Evolutionary conservation across 306 rosid genomes (phyloP), one percentile per base, ranked within the genome.

Genomic region (Ormosia semicastrata): DNA sequence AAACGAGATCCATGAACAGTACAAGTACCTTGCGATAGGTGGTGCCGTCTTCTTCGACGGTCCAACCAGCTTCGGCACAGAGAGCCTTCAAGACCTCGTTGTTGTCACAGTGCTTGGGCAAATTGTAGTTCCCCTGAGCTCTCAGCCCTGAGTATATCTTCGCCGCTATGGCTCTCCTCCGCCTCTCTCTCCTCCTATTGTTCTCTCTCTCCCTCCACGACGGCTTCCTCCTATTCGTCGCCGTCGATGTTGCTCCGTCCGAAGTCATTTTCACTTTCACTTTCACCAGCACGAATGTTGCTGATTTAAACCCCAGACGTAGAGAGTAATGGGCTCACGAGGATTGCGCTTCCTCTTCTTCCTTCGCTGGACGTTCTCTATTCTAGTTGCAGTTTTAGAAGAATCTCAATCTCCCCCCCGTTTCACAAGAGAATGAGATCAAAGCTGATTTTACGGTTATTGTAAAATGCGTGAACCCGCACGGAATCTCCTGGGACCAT

Each of bases 141-240:
- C 99, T 85, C 3, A 95, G 91, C 0, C 98, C 98, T 2, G 91
- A 0, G 78, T 90, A 93, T 77, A 95, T 93, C 94, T 95, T 93
- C 9, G 97, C 95, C 0, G 97, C 93, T 1, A 91, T 88, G 66
- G 99, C 99, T 66, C 99, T 88, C 73, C 99, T 76, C 67, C 94
- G 65, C 76, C 99, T 81, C 88, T 95, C 99, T 85, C 98, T 87
- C 83, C 94, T 88, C 81, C 94, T 46, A 78, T 95, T 95, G 84
- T 95, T 95, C 91, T 95, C 99, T 14, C 97, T 92, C 86, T 95
- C 99, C 89, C 99, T 90, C 99, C 98, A 93, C 41, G 99, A 95
- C 60, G 98, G 98, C 85, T 95, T 95, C 75, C 99, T 77, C 71
- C 98, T 63, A 11, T 86, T 81, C n/a, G 76, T 77, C 4, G 91